Evolutionary conservation across 1,284 basidiomycete genomes (phyloP).

Genomic region (Cystobasidium pallidum): DNA sequence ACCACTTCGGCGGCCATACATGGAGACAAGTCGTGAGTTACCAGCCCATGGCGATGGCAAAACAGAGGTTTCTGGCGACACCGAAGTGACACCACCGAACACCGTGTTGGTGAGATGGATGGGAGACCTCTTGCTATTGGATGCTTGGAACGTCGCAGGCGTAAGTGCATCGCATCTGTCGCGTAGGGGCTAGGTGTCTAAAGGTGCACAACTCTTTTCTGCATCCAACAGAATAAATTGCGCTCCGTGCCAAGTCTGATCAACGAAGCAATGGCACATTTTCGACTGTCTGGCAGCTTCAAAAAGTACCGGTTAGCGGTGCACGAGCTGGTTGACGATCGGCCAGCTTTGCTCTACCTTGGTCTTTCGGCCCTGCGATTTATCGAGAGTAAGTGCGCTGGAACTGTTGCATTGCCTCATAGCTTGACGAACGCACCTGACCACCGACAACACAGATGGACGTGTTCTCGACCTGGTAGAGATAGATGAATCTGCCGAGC

Average conservation of each 20-base stretch:
- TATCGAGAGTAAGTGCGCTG: conserved; percentile 27
- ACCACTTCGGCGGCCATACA: not conserved
- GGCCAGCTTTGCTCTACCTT: conserved; percentile 32
- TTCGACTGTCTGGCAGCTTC: not conserved
- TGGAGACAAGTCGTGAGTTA: not conserved
- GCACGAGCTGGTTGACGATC: conserved; percentile 25
- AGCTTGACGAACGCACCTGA: not conserved
- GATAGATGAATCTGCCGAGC: not conserved
- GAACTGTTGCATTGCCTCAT: not conserved
- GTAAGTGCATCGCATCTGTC: conserved; percentile 4
- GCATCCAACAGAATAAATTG: not conserved
- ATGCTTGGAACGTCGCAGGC: conserved; percentile 35
- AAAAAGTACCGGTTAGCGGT: conserved; percentile 22
- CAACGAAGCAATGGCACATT: conserved; percentile 31
- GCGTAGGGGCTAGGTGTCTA: not conserved
- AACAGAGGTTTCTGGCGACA: not conserved
- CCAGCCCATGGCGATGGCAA: not conserved
- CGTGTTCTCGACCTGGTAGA: conserved; percentile 36
- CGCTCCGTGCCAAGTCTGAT: conserved; percentile 33
- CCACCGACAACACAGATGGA: conserved; percentile 5
- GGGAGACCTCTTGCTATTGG: conserved; percentile 32
- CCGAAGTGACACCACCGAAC: conserved; percentile 19
- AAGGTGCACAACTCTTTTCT: not conserved
- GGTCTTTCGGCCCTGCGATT: conserved; percentile 36
- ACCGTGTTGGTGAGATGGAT: conserved; percentile 33